These are phyloP conservation scores for Hyaloscypha variabilis DNA, from an alignment of 495 filamentous ascomycete species.

Conservation along the genomic window DNA sequence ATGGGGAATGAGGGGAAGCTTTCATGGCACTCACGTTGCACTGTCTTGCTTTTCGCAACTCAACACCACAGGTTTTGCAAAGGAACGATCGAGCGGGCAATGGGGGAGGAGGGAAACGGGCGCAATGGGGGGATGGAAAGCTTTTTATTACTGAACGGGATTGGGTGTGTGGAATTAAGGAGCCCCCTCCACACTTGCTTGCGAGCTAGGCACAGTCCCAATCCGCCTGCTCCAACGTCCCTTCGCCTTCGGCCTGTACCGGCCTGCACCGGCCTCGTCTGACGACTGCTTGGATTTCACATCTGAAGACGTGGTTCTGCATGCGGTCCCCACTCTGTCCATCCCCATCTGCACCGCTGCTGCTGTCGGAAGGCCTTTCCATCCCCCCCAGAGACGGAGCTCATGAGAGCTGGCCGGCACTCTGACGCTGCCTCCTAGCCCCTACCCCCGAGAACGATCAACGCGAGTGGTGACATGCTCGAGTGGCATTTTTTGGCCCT, in stretches of 20 bases:
- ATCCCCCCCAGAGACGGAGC: not conserved
- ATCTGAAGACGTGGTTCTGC: conserved; percentile 9
- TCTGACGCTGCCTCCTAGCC: not conserved
- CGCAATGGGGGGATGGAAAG: conserved; percentile 10
- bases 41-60: conserved; percentile 3
- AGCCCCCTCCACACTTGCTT: conserved; percentile 2
- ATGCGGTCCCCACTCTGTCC: not conserved
- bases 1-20: not conserved
- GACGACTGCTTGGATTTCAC: conserved; percentile 12
- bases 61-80: not conserved
- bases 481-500: not conserved
- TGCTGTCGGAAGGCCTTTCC: not conserved
- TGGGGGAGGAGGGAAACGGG: conserved; percentile 3
- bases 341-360: not conserved
- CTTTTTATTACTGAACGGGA: conserved; percentile 19
- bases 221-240: not conserved
- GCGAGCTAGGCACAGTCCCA: not conserved
- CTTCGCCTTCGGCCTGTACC: too few species aligned
- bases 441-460: not conserved
- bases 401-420: too few species aligned
- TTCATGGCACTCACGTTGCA: conserved; percentile 1
- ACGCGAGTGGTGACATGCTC: not conserved
- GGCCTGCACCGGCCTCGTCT: conserved; percentile 13
- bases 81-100: not conserved
- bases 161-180: conserved; percentile 3